Conservation (phyloP, 2,329 filamentous ascomycete species). For the Leptographium lundbergii region DNA sequence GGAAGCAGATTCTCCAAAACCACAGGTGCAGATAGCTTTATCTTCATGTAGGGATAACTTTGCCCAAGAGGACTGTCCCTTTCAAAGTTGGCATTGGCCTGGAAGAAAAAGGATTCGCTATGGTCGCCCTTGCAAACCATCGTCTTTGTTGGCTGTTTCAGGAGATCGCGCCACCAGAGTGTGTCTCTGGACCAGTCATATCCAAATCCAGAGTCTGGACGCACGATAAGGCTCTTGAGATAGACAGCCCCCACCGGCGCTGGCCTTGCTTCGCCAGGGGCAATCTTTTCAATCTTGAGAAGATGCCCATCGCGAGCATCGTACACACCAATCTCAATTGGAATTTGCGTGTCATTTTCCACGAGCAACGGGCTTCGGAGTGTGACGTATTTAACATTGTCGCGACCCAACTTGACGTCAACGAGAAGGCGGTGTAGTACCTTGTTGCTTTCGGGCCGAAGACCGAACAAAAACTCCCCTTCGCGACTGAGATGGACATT, state of each 20-base stretch:
- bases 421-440: slow-evolving; percentile 83
- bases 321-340: slow-evolving; percentile 84
- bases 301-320: slow-evolving; percentile 78
- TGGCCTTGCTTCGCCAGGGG: slow-evolving; percentile 78
- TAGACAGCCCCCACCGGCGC: slow-evolving; percentile 87
- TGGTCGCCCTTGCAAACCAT: slow-evolving; percentile 80
- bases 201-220: slow-evolving; percentile 91
- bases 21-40: slow-evolving; percentile 83
- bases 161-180: slow-evolving; percentile 83
- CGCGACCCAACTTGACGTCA: slow-evolving; percentile 77
- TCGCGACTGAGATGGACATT: slow-evolving; percentile 88
- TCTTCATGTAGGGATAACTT: slow-evolving; percentile 85
- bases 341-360: slow-evolving; percentile 94
- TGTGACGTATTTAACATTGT: slow-evolving; percentile 98
- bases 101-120: slow-evolving; percentile 90
- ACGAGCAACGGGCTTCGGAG: slow-evolving; percentile 83
- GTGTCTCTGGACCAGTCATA: slow-evolving; percentile 89
- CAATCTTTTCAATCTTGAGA: slow-evolving; percentile 94
- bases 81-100: slow-evolving; percentile 79
- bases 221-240: slow-evolving; percentile 74
- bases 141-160: slow-evolving; percentile 73
- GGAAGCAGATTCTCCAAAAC: slow-evolving; percentile 90
- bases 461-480: slow-evolving; percentile 79
- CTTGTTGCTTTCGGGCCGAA: slow-evolving; percentile 76
- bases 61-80: slow-evolving; percentile 69